phyloP scores from a whole-genome alignment of 1,284 basidiomycete genomes.

The Porogramme epimiltina region DNA sequence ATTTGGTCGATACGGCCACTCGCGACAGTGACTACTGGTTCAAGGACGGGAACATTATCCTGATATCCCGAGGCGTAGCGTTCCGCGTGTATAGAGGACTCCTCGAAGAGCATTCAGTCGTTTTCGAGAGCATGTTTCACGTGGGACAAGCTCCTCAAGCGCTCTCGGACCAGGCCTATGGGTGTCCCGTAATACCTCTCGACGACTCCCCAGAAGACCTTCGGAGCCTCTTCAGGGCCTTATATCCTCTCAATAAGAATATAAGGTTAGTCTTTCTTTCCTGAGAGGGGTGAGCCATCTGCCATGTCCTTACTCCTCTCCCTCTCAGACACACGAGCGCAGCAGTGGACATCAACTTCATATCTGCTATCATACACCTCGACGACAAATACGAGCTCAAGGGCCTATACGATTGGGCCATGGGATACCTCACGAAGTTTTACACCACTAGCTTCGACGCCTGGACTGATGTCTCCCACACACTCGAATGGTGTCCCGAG shows the following conservation, averaged over 20 bases:
- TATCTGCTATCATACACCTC: conserved; percentile 12
- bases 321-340: not conserved
- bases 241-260: conserved; percentile 1
- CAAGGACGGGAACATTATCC: not conserved
- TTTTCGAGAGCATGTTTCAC: not conserved
- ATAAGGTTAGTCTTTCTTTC: not conserved
- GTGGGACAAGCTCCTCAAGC: conserved; percentile 7
- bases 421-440: conserved; percentile 5
- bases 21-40: not conserved
- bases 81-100: not conserved
- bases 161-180: conserved; percentile 12
- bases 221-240: conserved; percentile 5
- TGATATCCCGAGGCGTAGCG: not conserved
- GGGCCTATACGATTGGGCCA: conserved; percentile 4
- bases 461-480: conserved; percentile 2
- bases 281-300: not conserved
- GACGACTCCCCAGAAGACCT: conserved; percentile 17
- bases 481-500: conserved; percentile 2
- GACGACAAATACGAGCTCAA: conserved; percentile 18
- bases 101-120: not conserved
- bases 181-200: conserved; percentile 18
- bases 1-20: no score
- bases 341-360: conserved; percentile 5
- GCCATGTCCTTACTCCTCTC: not conserved
- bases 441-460: conserved; percentile 9